A percentile compares a stretch with the other conserved stretches of the same genome.
Conservation (phyloP, 768 basidiomycete genomes). For the Suillus plorans region DNA sequence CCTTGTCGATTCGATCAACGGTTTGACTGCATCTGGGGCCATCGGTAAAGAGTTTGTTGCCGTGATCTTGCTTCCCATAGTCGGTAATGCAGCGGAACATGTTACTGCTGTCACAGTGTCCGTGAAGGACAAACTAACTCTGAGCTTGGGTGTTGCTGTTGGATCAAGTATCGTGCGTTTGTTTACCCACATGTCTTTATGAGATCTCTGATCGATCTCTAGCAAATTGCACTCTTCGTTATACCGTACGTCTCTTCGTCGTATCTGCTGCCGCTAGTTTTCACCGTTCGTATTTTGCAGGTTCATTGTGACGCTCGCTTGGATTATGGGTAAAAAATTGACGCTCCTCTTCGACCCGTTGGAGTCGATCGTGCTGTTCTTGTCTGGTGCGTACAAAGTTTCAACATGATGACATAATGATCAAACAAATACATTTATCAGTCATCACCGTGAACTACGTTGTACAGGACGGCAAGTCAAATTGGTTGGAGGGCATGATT, state of each 20-base stretch:
- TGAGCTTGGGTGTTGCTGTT: slow-evolving; percentile 88
- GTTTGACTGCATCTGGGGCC: slow-evolving; percentile 52
- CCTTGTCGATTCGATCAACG: slow-evolving; percentile 81
- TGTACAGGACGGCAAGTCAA: slow-evolving; percentile 83
- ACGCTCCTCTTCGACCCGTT: slow-evolving; percentile 87
- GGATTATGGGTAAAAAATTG: slow-evolving; percentile 78
- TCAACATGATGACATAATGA: slow-evolving; percentile 32
- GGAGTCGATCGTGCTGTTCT: slow-evolving; percentile 48
- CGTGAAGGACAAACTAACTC: slow-evolving; percentile 84
- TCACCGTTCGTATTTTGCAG: slow-evolving; percentile 31
- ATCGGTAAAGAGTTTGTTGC: slow-evolving; percentile 86
- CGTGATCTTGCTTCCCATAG: slow-evolving; percentile 85
- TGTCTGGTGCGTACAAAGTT: slow-evolving; percentile 21
- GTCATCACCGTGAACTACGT: slow-evolving; percentile 85
- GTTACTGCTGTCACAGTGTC: slow-evolving; percentile 91
- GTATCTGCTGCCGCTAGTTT: not conserved
- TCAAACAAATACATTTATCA: slow-evolving; percentile 21
- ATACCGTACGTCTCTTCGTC: slow-evolving; percentile 45
- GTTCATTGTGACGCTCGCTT: slow-evolving; percentile 75
- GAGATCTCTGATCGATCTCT: not conserved
- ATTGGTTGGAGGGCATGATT: slow-evolving; percentile 89
- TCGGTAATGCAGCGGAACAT: slow-evolving; percentile 90
- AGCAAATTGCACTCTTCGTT: slow-evolving; percentile 77
- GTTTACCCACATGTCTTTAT: not conserved
- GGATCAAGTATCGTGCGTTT: slow-evolving; percentile 74